Evolutionary conservation across 805 yeast species (phyloP).

Genomic region (Cyberlindnera veronae): DNA sequence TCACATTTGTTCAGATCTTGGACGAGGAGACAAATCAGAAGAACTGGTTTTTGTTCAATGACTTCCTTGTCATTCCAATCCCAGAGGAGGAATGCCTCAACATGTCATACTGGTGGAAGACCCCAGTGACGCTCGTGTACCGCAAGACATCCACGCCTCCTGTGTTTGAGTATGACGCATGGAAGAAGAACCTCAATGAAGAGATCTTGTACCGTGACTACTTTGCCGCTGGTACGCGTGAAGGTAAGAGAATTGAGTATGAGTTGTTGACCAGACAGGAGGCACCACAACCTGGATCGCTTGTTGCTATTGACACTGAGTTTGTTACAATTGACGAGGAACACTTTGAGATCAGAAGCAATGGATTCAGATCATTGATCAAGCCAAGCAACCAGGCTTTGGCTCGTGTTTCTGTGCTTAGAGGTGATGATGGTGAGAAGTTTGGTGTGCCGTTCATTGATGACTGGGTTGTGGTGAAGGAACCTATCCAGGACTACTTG

Average conservation of each 20-base stretch:
- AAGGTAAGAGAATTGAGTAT: constrained; percentile 57
- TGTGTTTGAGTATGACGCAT: constrained; percentile 43
- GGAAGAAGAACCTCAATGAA: constrained; percentile 53
- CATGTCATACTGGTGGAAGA: constrained; percentile 74
- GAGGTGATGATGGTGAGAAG: constrained; percentile 63
- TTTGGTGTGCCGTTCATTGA: constrained; percentile 84
- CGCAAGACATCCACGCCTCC: constrained; percentile 44
- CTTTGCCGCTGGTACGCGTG: constrained; percentile 65
- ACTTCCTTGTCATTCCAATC: constrained; percentile 77
- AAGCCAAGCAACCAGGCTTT: constrained; percentile 73
- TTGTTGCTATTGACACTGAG: constrained; percentile 95
- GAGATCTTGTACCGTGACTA: constrained; percentile 69
- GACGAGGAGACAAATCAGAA: constrained; percentile 29
- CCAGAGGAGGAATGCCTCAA: constrained; percentile 76
- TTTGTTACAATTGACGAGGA: constrained; percentile 83
- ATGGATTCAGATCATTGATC: constrained; percentile 65
- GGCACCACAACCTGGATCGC: constrained; percentile 69
- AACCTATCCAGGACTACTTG: constrained; percentile 74
- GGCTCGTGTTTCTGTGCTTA: constrained; percentile 84
- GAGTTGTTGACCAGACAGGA: constrained; percentile 62
- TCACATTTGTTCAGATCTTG: constrained; percentile 51
- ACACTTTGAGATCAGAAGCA: constrained; percentile 68
- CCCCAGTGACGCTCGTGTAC: constrained; percentile 70
- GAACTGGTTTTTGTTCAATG: constrained; percentile 84
- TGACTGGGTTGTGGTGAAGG: constrained; percentile 79